Evolutionary conservation across 495 filamentous ascomycete species (phyloP).

Genomic region (Penicillium paradoxum): DNA sequence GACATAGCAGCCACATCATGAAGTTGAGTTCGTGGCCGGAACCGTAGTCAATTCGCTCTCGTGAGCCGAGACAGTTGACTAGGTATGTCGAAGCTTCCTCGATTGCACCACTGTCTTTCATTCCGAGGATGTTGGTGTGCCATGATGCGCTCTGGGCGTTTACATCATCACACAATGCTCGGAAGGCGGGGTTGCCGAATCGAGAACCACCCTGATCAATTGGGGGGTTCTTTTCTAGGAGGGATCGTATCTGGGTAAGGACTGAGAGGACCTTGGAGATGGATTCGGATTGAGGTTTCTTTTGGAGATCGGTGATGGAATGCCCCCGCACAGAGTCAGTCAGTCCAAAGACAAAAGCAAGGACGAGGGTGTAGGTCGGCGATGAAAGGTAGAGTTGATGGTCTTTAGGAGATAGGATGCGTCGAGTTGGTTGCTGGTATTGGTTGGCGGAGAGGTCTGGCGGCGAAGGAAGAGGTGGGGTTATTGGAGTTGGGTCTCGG

Average conservation of each 20-base stretch:
- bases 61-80: constrained; percentile 76
- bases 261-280: constrained; percentile 64
- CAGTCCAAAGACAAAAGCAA: constrained; percentile 80
- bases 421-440: constrained; percentile 63
- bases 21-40: constrained; percentile 97
- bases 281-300: constrained; percentile 48
- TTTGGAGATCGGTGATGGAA: constrained; percentile 61
- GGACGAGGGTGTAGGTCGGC: constrained; percentile 67
- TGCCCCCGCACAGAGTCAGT: constrained; percentile 75
- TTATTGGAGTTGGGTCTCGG: constrained; percentile 62
- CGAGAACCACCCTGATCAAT: constrained; percentile 80
- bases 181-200: constrained; percentile 92
- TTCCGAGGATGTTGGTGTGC: constrained; percentile 45
- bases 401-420: constrained; percentile 75
- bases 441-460: constrained; percentile 56
- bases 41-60: constrained; percentile 90
- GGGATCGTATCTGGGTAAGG: constrained; percentile 58
- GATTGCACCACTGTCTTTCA: constrained; percentile 51
- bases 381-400: constrained; percentile 78
- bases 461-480: constrained; percentile 64
- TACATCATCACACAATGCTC: constrained; percentile 71
- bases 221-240: constrained; percentile 65
- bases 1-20: constrained; percentile 85
- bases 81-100: constrained; percentile 76
- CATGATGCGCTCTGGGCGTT: constrained; percentile 41